Conservation (phyloP, 2,329 filamentous ascomycete genomes). For the Davidsoniella eucalypti region DNA sequence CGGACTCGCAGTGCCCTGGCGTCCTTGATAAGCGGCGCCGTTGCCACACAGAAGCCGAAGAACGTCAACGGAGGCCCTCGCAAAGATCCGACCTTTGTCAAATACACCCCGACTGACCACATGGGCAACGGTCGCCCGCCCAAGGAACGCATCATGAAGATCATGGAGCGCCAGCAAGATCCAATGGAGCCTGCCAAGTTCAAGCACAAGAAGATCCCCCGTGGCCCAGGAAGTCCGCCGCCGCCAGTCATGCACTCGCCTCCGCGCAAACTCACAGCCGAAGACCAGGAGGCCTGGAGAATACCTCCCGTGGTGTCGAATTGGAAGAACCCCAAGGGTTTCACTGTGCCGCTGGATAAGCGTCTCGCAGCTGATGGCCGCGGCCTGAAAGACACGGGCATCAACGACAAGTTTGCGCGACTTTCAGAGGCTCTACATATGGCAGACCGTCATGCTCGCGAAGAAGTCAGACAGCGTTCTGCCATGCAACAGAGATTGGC, state of each 20-base stretch:
- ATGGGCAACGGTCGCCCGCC: conserved; percentile 82
- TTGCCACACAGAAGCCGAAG: conserved; percentile 89
- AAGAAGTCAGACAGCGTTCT: conserved; percentile 83
- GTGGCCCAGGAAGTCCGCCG: conserved; percentile 80
- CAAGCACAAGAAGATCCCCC: conserved; percentile 96
- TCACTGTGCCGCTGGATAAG: conserved; percentile 91
- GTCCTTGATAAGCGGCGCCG: conserved; percentile 65
- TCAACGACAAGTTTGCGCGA: conserved; percentile 97
- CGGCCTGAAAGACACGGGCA: conserved; percentile 80
- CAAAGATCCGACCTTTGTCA: conserved; percentile 80
- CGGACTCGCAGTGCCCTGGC: conserved; percentile 77
- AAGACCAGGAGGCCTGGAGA: conserved; percentile 94
- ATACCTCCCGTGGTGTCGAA: conserved; percentile 79
- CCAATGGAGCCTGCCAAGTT: conserved; percentile 97
- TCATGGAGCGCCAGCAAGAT: conserved; percentile 83
- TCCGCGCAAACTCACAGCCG: conserved; percentile 83
- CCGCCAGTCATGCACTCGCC: conserved; percentile 92
- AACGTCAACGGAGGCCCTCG: conserved; percentile 69
- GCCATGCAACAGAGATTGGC: conserved; percentile 92
- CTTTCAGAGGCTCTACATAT: conserved; percentile 90
- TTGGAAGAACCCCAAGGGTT: conserved; percentile 99
- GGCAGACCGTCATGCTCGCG: conserved; percentile 82
- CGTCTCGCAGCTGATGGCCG: conserved; percentile 84
- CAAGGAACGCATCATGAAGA: conserved; percentile 95
- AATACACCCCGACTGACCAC: conserved; percentile 90